A percentile compares a stretch with the other conserved stretches of the same genome.
Conservation (phyloP, 345 rosid genomes). For the Hibiscus tridactylites region DNA sequence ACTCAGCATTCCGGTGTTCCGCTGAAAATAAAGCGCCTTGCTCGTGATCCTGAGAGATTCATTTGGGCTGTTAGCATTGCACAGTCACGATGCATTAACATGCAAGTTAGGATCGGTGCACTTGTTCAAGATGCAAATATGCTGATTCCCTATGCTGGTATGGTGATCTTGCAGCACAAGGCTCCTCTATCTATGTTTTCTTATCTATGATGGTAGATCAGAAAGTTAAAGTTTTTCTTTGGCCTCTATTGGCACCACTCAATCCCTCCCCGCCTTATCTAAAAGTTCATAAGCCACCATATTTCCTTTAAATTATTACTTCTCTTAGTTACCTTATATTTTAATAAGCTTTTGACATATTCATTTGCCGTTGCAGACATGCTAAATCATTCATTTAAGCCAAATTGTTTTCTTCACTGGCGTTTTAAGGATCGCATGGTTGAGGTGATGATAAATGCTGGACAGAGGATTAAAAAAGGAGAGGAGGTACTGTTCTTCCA, state of each 20-base stretch:
- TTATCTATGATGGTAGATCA: not conserved
- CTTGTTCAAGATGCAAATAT: conserved; percentile 79
- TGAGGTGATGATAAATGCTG: conserved; percentile 95
- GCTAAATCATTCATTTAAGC: conserved; percentile 81
- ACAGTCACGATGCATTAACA: conserved; percentile 72
- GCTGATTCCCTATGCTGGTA: conserved; percentile 95
- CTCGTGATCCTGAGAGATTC: conserved; percentile 70
- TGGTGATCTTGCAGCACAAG: conserved; percentile 32
- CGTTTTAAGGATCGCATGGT: conserved; percentile 93
- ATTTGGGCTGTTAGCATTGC: conserved; percentile 82
- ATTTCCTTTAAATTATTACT: no score
- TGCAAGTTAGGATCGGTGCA: conserved; percentile 79
- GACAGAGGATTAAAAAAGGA: conserved; percentile 65
- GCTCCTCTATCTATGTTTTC: not conserved
- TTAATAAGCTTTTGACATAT: not conserved
- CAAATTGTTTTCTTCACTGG: conserved; percentile 95
- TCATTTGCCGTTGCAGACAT: conserved; percentile 53
- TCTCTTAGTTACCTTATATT: no score
- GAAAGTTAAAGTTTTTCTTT: not conserved
- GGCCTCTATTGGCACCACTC: not conserved
- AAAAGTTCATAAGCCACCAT: not conserved
- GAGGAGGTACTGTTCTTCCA: conserved; percentile 53
- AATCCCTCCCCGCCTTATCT: not conserved
- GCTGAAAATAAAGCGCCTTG: conserved; percentile 85
- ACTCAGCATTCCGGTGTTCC: conserved; percentile 71